A percentile compares a stretch with the other conserved stretches of the same genome.
Evolutionary conservation across 2,329 filamentous ascomycete genomes (phyloP).

Genomic region (Paecilomyces fulvus): DNA sequence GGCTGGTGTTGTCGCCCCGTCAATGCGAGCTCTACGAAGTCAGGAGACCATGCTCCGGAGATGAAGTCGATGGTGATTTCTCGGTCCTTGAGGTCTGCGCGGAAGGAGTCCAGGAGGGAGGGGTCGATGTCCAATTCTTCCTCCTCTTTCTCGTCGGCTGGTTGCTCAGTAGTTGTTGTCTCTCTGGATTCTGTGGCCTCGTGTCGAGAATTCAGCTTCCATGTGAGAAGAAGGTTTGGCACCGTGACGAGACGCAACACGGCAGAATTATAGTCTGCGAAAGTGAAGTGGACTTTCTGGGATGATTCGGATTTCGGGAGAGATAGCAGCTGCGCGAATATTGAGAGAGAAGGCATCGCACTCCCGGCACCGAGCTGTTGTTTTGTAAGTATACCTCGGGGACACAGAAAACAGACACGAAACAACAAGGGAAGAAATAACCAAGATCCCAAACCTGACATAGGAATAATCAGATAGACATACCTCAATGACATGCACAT

Average conservation of each 20-base stretch:
- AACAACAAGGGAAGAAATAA: neutral
- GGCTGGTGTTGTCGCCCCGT: neutral
- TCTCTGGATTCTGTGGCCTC: neutral
- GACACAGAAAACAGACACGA: too few relatives aligned
- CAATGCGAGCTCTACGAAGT: slow-evolving; percentile 36
- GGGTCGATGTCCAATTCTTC: slow-evolving; percentile 43
- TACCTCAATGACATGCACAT: slow-evolving; percentile 38
- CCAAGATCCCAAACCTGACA: neutral
- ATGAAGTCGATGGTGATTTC: slow-evolving; percentile 47
- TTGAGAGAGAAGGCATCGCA: slow-evolving; percentile 48
- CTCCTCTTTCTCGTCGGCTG: slow-evolving; percentile 15
- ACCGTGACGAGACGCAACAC: slow-evolving; percentile 54
- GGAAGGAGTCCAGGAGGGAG: slow-evolving; percentile 39
- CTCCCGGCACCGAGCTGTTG: slow-evolving; percentile 54
- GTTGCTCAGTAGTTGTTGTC: slow-evolving; percentile 1
- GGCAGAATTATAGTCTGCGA: slow-evolving; percentile 54
- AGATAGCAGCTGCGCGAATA: slow-evolving; percentile 46
- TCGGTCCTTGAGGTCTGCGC: slow-evolving; percentile 28
- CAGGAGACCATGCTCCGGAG: slow-evolving; percentile 52
- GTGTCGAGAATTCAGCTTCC: slow-evolving; percentile 23
- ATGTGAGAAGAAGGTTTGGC: slow-evolving; percentile 53
- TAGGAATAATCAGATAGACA: slow-evolving; percentile 1
- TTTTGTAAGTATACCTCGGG: neutral
- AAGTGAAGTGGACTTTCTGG: slow-evolving; percentile 41
- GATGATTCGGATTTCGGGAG: slow-evolving; percentile 11